Conservation (phyloP, 306 rosid genomes). For the Trifolium subterraneum region DNA sequence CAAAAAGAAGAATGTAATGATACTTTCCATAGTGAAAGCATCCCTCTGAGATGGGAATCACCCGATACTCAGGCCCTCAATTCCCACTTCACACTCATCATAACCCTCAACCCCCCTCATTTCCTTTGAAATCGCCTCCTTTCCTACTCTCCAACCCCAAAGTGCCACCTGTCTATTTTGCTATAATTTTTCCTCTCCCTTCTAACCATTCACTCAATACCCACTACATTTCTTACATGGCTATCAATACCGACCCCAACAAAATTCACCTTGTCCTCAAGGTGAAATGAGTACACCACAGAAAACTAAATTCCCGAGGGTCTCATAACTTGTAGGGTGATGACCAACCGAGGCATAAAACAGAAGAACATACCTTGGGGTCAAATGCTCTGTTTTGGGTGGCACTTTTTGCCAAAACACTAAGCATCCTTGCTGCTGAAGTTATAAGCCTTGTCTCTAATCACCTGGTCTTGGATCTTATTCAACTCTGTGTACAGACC, state of each 20-base stretch:
- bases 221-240: neutral
- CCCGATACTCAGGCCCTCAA: neutral
- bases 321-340: neutral
- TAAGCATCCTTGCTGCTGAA: neutral
- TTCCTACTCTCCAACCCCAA: neutral
- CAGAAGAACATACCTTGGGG: neutral
- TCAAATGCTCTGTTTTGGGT: neutral
- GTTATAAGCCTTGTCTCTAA: neutral
- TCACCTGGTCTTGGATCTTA: neutral
- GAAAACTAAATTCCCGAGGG: neutral
- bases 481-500: neutral
- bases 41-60: neutral
- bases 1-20: neutral
- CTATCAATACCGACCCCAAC: neutral
- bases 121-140: neutral
- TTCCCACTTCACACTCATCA: neutral
- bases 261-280: neutral
- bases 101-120: neutral
- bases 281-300: neutral
- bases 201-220: slow-evolving; percentile 1
- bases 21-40: neutral
- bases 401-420: neutral
- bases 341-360: neutral
- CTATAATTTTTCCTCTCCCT: neutral
- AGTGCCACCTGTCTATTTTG: neutral